Evolutionary conservation across 2,329 filamentous ascomycete species (phyloP).

Genomic region (Aspergillus sp.): DNA sequence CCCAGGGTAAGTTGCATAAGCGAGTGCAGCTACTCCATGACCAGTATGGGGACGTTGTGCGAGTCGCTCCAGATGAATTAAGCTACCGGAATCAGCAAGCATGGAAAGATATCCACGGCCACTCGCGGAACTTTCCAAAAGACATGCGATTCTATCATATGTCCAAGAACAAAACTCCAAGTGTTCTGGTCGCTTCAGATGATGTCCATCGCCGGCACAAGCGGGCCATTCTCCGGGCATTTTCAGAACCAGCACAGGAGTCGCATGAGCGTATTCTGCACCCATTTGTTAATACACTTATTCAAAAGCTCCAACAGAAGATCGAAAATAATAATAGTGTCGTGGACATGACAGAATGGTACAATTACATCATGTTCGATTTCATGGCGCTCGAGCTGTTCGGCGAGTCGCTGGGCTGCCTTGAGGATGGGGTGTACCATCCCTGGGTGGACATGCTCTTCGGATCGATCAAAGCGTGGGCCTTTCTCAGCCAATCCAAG

Average conservation of each 20-base stretch:
- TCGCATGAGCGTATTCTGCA: slow-evolving; percentile 12
- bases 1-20: slow-evolving; percentile 15
- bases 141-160: slow-evolving; percentile 25
- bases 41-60: slow-evolving; percentile 33
- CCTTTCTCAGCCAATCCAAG: slow-evolving; percentile 4
- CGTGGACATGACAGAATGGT: slow-evolving; percentile 29
- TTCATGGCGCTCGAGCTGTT: slow-evolving; percentile 39
- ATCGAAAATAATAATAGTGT: slow-evolving; percentile 1
- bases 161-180: slow-evolving; percentile 7
- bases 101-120: slow-evolving; percentile 40
- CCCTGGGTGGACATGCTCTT: slow-evolving; percentile 36
- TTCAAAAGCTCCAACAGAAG: slow-evolving; percentile 13
- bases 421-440: slow-evolving; percentile 31
- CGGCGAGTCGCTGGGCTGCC: slow-evolving; percentile 35
- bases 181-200: slow-evolving; percentile 10
- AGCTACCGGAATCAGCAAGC: slow-evolving; percentile 35
- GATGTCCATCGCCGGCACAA: slow-evolving; percentile 20
- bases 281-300: slow-evolving; percentile 17
- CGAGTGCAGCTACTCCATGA: slow-evolving; percentile 23
- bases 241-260: slow-evolving; percentile 19
- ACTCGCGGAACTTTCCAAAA: slow-evolving; percentile 19
- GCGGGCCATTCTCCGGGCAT: slow-evolving; percentile 21
- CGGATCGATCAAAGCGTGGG: slow-evolving; percentile 5
- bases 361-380: slow-evolving; percentile 36
- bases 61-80: slow-evolving; percentile 38